phyloP scores from a whole-genome alignment of 352 stramenopile genomes.

The Pythium pyrilobum region DNA sequence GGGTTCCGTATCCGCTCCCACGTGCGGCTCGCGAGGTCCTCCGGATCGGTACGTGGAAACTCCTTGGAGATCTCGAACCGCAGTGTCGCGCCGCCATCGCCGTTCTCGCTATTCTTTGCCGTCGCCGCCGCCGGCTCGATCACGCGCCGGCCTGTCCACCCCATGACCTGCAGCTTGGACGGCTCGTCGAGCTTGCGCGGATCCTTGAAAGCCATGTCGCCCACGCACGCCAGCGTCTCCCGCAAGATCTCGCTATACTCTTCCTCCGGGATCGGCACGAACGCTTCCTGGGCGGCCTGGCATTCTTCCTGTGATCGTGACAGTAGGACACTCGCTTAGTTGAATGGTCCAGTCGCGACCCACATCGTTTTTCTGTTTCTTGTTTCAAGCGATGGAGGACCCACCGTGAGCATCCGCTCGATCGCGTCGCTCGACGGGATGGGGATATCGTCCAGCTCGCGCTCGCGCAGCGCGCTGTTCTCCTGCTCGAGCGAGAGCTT shows the following conservation, averaged over 20 bases:
- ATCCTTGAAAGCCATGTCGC: conserved; percentile 21
- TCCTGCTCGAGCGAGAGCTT: conserved; percentile 22
- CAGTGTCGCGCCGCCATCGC: conserved; percentile 3
- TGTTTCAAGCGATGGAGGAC: no score
- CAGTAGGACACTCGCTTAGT: no score
- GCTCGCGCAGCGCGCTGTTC: conserved; percentile 18
- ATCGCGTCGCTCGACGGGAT: conserved; percentile 20
- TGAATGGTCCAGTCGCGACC: no score
- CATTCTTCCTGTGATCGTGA: conserved; percentile 5
- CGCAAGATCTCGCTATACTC: conserved; percentile 2
- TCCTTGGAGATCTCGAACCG: conserved; percentile 47
- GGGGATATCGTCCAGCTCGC: not conserved
- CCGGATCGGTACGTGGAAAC: conserved; percentile 27
- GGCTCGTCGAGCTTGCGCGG: conserved; percentile 22
- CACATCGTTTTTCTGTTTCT: no score
- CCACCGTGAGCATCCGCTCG: conserved; percentile 18
- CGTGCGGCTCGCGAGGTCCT: conserved; percentile 30
- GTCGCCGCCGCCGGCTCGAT: conserved; percentile 23
- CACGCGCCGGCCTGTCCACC: conserved; percentile 43
- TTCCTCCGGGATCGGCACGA: conserved; percentile 5
- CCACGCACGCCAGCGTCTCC: conserved; percentile 16
- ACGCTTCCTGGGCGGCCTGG: conserved; percentile 1
- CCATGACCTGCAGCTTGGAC: conserved; percentile 38
- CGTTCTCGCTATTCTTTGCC: no score
- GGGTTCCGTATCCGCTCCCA: conserved; percentile 21